phyloP scores from a whole-genome alignment of 1,139 yeast species.

The Meyerozyma smithsonii region DNA sequence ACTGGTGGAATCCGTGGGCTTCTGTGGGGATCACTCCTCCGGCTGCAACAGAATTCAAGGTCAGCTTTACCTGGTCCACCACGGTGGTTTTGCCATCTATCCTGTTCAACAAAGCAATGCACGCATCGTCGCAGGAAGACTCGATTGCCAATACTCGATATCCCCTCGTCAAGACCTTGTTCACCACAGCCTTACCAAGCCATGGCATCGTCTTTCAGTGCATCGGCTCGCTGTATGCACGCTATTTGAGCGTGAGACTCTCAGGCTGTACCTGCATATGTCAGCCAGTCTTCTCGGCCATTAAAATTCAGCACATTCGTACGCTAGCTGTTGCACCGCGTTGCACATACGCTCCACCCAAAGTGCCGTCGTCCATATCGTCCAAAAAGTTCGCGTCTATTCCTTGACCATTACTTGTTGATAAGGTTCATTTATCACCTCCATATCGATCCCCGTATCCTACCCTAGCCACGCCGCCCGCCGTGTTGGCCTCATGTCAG shows the following conservation, averaged over 20 bases:
- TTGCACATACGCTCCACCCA: background rate
- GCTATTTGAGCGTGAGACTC: no score
- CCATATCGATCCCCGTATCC: background rate
- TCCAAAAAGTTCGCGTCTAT: no score
- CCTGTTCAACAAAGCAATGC: constrained; percentile 73
- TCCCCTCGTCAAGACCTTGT: constrained; percentile 13
- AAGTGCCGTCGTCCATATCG: no score
- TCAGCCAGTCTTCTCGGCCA: background rate
- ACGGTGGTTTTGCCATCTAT: constrained; percentile 40
- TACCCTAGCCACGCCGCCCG: background rate
- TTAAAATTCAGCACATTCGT: background rate
- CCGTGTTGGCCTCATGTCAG: constrained; percentile 20
- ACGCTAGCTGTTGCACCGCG: background rate
- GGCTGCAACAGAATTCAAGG: constrained; percentile 57
- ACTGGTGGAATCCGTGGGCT: constrained; percentile 78
- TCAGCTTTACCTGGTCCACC: constrained; percentile 56
- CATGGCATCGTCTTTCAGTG: background rate
- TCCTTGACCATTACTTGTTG: no score
- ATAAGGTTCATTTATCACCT: background rate
- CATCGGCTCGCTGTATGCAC: background rate
- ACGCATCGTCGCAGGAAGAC: constrained; percentile 93
- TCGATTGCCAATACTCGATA: constrained; percentile 83
- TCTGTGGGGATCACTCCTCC: constrained; percentile 91
- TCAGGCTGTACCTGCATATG: background rate
- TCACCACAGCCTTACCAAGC: background rate